A percentile compares a stretch with the other conserved stretches of the same genome.
Evolutionary conservation across 1,139 yeast genomes (phyloP).

Genomic region (Hyphopichia khmerensis): DNA sequence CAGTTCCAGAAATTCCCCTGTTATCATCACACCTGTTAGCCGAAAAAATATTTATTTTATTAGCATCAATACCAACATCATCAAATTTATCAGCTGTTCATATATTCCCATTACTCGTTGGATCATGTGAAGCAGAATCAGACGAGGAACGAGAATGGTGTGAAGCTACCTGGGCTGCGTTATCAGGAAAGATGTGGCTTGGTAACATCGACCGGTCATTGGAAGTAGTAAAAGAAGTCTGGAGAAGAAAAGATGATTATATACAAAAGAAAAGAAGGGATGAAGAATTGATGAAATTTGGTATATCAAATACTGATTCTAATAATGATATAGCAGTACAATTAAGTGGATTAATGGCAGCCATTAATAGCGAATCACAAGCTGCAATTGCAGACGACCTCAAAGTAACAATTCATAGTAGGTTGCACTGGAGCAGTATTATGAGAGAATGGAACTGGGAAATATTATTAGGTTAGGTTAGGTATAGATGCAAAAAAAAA

Average conservation of each 20-base stretch:
- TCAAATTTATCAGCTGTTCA: conserved; percentile 58
- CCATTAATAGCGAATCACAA: conserved; percentile 28
- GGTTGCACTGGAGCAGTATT: conserved; percentile 66
- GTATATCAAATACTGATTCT: not conserved
- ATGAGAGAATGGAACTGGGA: conserved; percentile 82
- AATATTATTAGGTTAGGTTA: conserved; percentile 44
- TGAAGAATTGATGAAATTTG: conserved; percentile 8
- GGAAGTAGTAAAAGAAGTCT: conserved; percentile 70
- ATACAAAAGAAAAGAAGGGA: conserved; percentile 19
- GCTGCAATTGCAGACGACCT: conserved; percentile 30
- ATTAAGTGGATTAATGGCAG: conserved; percentile 45
- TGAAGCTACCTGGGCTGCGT: conserved; percentile 54
- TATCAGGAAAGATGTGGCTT: conserved; percentile 56
- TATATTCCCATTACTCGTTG: conserved; percentile 61
- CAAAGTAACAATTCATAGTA: conserved; percentile 45
- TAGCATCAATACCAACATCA: conserved; percentile 63
- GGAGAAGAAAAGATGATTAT: conserved; percentile 57
- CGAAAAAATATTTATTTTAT: conserved; percentile 54
- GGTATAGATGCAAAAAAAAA: not conserved
- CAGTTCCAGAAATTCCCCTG: conserved; percentile 67
- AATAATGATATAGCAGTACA: conserved; percentile 31
- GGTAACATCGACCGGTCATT: conserved; percentile 65
- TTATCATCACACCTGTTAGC: conserved; percentile 55
- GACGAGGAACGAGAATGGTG: conserved; percentile 66
- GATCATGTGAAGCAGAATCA: conserved; percentile 62